These are phyloP conservation scores for Vaccinium myrtillus DNA, from an alignment of 148 eudicot species.

Conservation along the genomic window DNA sequence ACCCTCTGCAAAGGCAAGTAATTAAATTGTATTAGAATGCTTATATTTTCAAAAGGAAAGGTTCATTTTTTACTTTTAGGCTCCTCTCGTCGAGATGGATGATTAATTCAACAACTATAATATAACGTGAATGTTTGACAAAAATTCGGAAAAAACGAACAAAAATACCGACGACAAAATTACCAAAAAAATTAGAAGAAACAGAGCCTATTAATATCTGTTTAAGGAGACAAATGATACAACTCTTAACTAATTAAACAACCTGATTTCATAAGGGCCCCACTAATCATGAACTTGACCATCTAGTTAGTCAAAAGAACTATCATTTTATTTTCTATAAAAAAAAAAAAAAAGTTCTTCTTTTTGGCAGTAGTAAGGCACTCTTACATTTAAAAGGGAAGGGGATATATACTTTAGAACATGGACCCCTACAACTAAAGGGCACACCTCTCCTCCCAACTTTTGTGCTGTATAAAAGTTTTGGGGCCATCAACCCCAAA, in stretches of 20 bases:
- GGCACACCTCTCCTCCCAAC: not conserved
- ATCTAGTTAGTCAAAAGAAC: not conserved
- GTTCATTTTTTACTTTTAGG: too few species aligned
- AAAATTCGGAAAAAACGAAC: too few species aligned
- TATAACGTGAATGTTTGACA: too few species aligned
- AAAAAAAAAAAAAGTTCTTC: not conserved
- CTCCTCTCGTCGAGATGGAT: too few species aligned
- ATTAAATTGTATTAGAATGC: not conserved
- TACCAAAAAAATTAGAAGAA: not conserved
- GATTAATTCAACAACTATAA: too few species aligned
- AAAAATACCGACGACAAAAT: too few species aligned
- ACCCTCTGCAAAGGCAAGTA: constrained; percentile 57
- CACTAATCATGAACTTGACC: not conserved
- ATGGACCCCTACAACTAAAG: constrained; percentile 14
- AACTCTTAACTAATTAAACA: not conserved
- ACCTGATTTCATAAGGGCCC: not conserved
- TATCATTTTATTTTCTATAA: not conserved
- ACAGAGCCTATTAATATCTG: not conserved
- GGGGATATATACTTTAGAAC: not conserved
- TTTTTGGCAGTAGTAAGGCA: constrained; percentile 6
- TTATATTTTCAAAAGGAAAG: not conserved
- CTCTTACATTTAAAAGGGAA: not conserved
- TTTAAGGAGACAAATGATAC: not conserved
- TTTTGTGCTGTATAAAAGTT: not conserved
- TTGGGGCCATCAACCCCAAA: constrained; percentile 8